A percentile compares a stretch with the other conserved stretches of the same genome.
These are phyloP conservation scores for Acacia melanoxylon DNA, from an alignment of 306 rosid species.

Conservation along the genomic window DNA sequence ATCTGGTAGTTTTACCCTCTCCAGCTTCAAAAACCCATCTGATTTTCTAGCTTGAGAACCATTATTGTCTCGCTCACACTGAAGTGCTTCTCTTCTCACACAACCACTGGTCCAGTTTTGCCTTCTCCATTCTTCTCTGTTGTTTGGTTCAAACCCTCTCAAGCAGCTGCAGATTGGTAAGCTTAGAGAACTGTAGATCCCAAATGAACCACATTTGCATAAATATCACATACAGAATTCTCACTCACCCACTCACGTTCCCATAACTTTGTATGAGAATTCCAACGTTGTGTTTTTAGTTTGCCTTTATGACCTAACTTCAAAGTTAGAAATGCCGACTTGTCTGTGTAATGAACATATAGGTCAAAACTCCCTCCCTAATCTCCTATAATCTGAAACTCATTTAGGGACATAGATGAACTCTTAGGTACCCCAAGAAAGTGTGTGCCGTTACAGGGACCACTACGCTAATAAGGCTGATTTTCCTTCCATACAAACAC, in stretches of 20 bases:
- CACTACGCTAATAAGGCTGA: slow-evolving; percentile 29
- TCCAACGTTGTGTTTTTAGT: background rate
- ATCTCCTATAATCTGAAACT: background rate
- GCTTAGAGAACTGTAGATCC: background rate
- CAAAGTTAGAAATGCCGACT: background rate
- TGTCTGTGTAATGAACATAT: no score
- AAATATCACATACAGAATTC: background rate
- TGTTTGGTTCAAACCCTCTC: background rate
- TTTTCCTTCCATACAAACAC: slow-evolving; percentile 29
- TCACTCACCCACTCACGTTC: background rate
- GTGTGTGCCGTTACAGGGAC: slow-evolving; percentile 28
- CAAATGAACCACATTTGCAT: background rate
- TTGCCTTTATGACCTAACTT: no score
- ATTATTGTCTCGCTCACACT: no score
- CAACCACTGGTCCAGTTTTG: background rate
- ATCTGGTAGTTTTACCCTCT: no score
- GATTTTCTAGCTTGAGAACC: no score
- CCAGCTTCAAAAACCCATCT: no score
- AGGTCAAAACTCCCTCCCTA: background rate
- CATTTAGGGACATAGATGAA: background rate
- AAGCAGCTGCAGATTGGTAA: background rate
- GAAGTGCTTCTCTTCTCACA: background rate
- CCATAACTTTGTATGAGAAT: background rate
- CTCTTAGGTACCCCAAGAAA: background rate
- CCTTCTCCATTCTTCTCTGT: background rate